Conservation (phyloP, 345 rosid species). For the Lenwebbia sp. region DNA sequence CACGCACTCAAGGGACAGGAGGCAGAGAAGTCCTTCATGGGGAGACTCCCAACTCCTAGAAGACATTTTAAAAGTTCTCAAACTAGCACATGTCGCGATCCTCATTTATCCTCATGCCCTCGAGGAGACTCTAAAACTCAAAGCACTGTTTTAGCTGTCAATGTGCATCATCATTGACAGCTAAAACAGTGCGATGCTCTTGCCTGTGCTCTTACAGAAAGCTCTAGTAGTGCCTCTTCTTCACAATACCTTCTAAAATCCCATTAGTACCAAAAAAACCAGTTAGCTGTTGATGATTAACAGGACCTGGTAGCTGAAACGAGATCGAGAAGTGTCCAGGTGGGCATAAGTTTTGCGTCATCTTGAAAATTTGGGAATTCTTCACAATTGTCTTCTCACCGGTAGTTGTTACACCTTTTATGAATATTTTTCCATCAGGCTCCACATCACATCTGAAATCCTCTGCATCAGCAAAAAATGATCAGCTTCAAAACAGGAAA, state of each 20-base stretch:
- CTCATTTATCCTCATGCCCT: background rate
- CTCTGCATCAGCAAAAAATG: conserved; percentile 27
- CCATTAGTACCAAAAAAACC: conserved; percentile 45
- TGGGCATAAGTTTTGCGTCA: conserved; percentile 67
- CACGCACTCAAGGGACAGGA: background rate
- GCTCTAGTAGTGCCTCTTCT: conserved; percentile 18
- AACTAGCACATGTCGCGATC: background rate
- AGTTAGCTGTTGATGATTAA: conserved; percentile 29
- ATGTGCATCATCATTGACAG: background rate
- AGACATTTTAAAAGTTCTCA: background rate
- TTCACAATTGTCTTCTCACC: conserved; percentile 62
- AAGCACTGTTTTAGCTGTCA: no score
- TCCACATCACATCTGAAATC: conserved; percentile 57
- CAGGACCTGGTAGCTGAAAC: conserved; percentile 77
- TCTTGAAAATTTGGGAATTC: conserved; percentile 45
- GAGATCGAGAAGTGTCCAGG: conserved; percentile 64
- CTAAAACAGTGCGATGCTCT: background rate
- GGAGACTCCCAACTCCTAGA: background rate
- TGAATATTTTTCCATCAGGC: conserved; percentile 47
- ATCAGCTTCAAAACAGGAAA: background rate
- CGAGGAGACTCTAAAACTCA: background rate
- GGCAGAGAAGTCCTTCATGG: background rate
- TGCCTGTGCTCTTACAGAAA: background rate
- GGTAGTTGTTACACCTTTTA: conserved; percentile 59
- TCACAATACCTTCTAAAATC: conserved; percentile 62